Conservation (phyloP, 2,329 filamentous ascomycete genomes). For the Penicillium sp. region DNA sequence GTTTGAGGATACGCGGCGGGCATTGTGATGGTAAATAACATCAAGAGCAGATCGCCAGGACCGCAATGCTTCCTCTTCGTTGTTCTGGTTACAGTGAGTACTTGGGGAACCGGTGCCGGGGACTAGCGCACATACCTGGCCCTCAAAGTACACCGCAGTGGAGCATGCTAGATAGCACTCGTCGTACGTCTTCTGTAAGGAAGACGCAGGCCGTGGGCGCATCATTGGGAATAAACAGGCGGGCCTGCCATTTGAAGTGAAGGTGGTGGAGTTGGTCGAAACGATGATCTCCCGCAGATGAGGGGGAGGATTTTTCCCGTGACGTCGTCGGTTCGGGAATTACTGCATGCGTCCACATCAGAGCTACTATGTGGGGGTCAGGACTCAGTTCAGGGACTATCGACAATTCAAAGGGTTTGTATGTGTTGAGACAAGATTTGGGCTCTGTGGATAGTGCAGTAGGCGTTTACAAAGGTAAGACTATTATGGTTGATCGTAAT, state of each 20-base stretch:
- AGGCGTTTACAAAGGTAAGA: no score
- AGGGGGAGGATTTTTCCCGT: constrained; percentile 29
- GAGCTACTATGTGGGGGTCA: neutral
- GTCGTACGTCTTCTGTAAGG: constrained; percentile 95
- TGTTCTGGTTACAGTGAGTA: constrained; percentile 58
- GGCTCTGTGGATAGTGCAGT: no score
- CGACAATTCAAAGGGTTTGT: neutral
- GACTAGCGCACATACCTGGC: constrained; percentile 59
- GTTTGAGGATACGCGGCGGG: constrained; percentile 65
- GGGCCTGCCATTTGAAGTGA: constrained; percentile 24
- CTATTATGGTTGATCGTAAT: no score
- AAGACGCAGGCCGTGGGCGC: constrained; percentile 60
- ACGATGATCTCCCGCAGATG: constrained; percentile 24
- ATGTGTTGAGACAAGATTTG: no score
- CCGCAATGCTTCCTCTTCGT: constrained; percentile 83
- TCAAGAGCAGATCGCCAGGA: constrained; percentile 88
- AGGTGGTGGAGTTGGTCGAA: constrained; percentile 17
- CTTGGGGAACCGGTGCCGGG: constrained; percentile 2
- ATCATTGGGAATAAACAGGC: constrained; percentile 42
- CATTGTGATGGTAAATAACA: constrained; percentile 81
- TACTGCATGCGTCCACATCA: constrained; percentile 20
- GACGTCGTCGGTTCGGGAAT: constrained; percentile 31
- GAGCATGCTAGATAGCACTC: constrained; percentile 93
- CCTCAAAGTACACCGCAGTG: constrained; percentile 93
- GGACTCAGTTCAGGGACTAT: neutral